Conservation (phyloP, 2,329 filamentous ascomycete genomes). For the Magnaporthiopsis poae region DNA sequence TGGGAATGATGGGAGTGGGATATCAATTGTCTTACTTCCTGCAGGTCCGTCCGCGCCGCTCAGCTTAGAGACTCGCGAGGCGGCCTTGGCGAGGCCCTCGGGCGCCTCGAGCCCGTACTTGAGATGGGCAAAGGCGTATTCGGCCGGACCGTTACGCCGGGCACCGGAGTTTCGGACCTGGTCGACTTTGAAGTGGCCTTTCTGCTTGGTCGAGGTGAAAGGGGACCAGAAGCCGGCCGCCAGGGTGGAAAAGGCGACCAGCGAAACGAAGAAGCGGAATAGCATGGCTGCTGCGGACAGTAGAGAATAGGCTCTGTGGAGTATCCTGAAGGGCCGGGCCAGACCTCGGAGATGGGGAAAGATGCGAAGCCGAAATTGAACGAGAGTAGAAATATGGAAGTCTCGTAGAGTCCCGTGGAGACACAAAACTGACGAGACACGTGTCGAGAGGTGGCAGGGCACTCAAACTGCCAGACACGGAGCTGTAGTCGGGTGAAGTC, state of each 20-base stretch:
- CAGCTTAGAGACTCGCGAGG: constrained; percentile 1
- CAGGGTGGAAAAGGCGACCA: neutral
- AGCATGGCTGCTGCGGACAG: neutral
- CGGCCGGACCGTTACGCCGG: constrained; percentile 22
- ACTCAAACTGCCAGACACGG: too few relatives aligned
- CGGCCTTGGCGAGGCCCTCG: constrained; percentile 12
- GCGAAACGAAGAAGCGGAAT: neutral
- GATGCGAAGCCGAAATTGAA: too few relatives aligned
- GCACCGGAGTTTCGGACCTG: constrained; percentile 27
- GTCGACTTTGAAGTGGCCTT: constrained; percentile 18
- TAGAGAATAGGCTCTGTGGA: neutral
- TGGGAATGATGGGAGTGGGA: neutral
- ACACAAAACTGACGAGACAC: too few relatives aligned
- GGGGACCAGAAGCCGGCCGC: neutral
- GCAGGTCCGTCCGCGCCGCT: neutral
- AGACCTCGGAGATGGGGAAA: too few relatives aligned
- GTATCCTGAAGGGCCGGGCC: neutral
- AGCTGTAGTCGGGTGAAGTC: too few relatives aligned
- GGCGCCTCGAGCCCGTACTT: constrained; percentile 29
- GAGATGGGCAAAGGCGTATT: constrained; percentile 23
- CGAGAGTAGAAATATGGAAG: too few relatives aligned
- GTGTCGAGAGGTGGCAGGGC: too few relatives aligned
- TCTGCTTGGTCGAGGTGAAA: neutral
- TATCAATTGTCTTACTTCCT: neutral
- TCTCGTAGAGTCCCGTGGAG: too few relatives aligned